A percentile compares a stretch with the other conserved stretches of the same genome.
Conservation (phyloP, 257 asterid genomes). For the Orobanche coerulescens region DNA sequence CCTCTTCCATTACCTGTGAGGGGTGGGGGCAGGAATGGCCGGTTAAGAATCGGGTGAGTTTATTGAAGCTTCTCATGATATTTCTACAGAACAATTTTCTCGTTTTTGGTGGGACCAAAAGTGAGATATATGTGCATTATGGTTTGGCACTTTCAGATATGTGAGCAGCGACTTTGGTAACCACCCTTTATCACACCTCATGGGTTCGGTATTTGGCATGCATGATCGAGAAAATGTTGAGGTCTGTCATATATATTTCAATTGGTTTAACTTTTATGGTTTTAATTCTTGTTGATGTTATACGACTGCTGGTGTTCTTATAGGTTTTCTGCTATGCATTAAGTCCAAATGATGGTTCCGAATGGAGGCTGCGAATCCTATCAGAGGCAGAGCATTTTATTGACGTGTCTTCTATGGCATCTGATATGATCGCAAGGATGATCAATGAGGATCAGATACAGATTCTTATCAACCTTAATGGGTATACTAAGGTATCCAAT, state of each 20-base stretch:
- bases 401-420: slow-evolving; percentile 87
- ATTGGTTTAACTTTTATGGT: background rate
- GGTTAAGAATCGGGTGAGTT: slow-evolving; percentile 83
- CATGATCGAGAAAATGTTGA: slow-evolving; percentile 75
- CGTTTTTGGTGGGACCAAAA: background rate
- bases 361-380: slow-evolving; percentile 89
- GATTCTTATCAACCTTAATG: slow-evolving; percentile 91
- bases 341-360: slow-evolving; percentile 92
- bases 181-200: slow-evolving; percentile 96
- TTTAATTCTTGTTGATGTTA: slow-evolving; percentile 9
- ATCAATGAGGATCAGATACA: slow-evolving; percentile 89
- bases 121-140: background rate
- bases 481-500: slow-evolving; percentile 78
- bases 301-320: slow-evolving; percentile 18
- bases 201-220: slow-evolving; percentile 99
- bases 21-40: slow-evolving; percentile 58
- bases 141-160: slow-evolving; percentile 43
- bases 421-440: slow-evolving; percentile 89
- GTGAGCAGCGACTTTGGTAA: slow-evolving; percentile 99
- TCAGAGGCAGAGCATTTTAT: slow-evolving; percentile 88
- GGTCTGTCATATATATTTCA: slow-evolving; percentile 25
- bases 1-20: slow-evolving; percentile 65
- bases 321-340: slow-evolving; percentile 96
- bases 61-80: background rate
- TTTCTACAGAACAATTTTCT: background rate